These are phyloP conservation scores for Cylindrotheca fusiformis DNA, from an alignment of 108 stramenopile species.

Conservation along the genomic window DNA sequence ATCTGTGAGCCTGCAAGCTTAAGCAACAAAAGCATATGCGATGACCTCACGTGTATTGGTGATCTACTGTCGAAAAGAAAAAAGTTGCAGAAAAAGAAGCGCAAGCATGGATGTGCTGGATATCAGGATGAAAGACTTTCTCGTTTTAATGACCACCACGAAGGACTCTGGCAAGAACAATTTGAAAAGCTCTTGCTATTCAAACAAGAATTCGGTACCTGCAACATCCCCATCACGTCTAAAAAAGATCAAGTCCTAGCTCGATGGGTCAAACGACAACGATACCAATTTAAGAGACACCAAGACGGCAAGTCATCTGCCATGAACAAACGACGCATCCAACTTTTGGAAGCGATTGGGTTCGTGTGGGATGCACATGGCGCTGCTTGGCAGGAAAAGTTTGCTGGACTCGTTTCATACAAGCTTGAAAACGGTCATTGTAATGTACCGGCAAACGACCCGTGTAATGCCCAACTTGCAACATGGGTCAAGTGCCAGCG, in stretches of 20 bases:
- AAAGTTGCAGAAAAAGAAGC: too few species aligned
- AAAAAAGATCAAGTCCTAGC: constrained; percentile 25
- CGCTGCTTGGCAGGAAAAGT: background rate
- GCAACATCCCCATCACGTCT: constrained; percentile 21
- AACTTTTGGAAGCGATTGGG: constrained; percentile 26
- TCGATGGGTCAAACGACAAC: constrained; percentile 41
- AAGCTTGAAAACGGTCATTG: too few species aligned
- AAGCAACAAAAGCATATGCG: too few species aligned
- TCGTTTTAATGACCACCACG: constrained; percentile 26
- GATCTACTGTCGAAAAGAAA: too few species aligned
- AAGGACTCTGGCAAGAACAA: constrained; percentile 17
- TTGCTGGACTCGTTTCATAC: too few species aligned
- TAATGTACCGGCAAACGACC: too few species aligned
- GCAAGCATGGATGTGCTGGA: too few species aligned
- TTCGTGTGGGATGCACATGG: constrained; percentile 29
- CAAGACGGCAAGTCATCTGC: constrained; percentile 20
- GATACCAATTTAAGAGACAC: constrained; percentile 36
- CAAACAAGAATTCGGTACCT: constrained; percentile 20
- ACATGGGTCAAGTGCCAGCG: too few species aligned
- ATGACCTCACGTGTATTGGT: too few species aligned
- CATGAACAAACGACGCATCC: constrained; percentile 38
- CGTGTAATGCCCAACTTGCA: too few species aligned
- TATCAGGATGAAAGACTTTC: too few species aligned
- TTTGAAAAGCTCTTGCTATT: constrained; percentile 17
- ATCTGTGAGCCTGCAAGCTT: too few species aligned